Base-by-base conservation (phyloP, 202 grass and related monocot genomes). In the Dendrocalamus latiflorus region DNA sequence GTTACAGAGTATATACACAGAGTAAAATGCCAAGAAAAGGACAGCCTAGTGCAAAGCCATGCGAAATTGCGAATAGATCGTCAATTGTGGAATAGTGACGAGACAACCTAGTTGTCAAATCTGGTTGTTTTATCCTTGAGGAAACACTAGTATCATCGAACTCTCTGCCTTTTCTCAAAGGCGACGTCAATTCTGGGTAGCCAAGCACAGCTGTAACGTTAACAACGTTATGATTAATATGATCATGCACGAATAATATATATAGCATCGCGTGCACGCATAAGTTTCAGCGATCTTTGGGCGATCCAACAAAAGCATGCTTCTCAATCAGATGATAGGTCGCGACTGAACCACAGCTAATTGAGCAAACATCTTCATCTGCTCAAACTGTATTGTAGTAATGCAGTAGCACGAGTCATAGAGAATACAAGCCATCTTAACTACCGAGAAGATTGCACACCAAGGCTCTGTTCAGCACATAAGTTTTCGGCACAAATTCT, bases 251-350 rank as follows among this genome's bases (percentile, higher is more conserved):
- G 20, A 13, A 48, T 47, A 65, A 8, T 49, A 15, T 42, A 33
- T 15, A 30, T 53, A 71, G 70, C 49, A 56, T 77, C 39, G 64
- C 63, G 39, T 39, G 39, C 20, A 84, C 73, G 64, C 73, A 49
- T 69, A 9, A 14, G 16, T 43, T 43, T 42, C 15, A n/a, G 2
- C 28, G n/a, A 21, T 50, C 10, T 8, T n/a, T 18, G 24, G 24
- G 24, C 39, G 17, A 15, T 13, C 4, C 38, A 43, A 21, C 38
- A 14, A 10, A 43, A 68, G 20, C 12, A 16, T 71, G 26, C 47
- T 33, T 28, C 14, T 3, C 26, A 24, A 24, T 68, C 11, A 8
- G 11, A 68, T 30, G 24, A n/a, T 69, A 25, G 9, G 42, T 28
- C 4, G 8, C 33, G 20, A 16, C 24, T 70, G 41, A 44, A 6